Percentiles rank a stretch among this genome's conserved stretches.
Conservation (phyloP, 495 filamentous ascomycete species). For the Tuber magnatum region DNA sequence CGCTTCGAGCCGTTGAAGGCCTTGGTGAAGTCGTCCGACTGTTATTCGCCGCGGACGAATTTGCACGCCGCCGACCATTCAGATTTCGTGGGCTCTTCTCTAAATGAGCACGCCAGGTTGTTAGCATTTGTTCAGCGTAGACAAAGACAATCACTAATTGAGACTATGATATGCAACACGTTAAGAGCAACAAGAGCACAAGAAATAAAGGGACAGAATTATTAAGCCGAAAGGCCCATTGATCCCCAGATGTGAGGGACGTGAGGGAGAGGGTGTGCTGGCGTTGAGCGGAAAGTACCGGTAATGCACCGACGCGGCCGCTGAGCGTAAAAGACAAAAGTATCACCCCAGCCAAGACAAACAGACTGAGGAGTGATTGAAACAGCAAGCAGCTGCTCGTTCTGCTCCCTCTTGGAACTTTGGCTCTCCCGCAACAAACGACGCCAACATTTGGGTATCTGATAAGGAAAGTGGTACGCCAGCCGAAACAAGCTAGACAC, state of each 20-base stretch:
- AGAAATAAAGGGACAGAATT: conserved; percentile 14
- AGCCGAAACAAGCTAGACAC: conserved; percentile 30
- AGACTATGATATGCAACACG: conserved; percentile 15
- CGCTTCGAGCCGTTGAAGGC: conserved; percentile 44
- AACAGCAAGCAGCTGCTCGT: conserved; percentile 8
- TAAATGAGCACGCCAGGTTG: conserved; percentile 33
- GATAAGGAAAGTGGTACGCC: conserved; percentile 40
- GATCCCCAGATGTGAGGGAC: conserved; percentile 14
- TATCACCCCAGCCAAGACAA: conserved; percentile 24
- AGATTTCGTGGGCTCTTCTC: conserved; percentile 40
- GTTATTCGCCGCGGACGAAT: conserved; percentile 41
- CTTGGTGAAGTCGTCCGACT: conserved; percentile 39
- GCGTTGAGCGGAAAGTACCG: conserved; percentile 24
- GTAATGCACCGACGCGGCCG: conserved; percentile 18
- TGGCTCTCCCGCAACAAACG: conserved; percentile 20
- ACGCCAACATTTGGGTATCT: conserved; percentile 24
- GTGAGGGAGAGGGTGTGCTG: conserved; percentile 28
- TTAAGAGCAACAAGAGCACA: conserved; percentile 14
- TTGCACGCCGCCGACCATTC: conserved; percentile 43
- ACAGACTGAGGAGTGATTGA: conserved; percentile 23
- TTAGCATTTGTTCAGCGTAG: conserved; percentile 33
- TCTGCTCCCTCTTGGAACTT: conserved; percentile 18
- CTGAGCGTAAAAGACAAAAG: conserved; percentile 29
- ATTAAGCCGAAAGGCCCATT: conserved; percentile 22
- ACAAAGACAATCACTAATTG: conserved; percentile 9